Base-by-base conservation (phyloP, 108 stramenopile species). In the Seminavis robusta region DNA sequence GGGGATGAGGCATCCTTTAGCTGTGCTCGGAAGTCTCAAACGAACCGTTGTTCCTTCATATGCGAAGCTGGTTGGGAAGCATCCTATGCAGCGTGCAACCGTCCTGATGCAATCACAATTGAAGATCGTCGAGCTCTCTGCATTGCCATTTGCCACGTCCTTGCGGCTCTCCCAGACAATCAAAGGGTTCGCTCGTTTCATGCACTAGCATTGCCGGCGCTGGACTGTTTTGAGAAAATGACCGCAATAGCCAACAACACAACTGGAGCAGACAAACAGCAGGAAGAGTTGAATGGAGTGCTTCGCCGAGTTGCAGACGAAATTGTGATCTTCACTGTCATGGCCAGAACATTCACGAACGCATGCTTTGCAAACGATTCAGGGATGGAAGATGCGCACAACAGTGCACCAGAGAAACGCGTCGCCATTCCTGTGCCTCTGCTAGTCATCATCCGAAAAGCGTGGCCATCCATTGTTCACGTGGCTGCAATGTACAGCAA, bases 91-190 rank as follows among this genome's bases (percentile, higher is more conserved):
- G 67, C 77, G 9, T 68, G 65, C 50, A 65, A 74, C 46, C 46
- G 71, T 26, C 36, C 40, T 2, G 63, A 60, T 20, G 32, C 61
- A 21, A 47, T 84, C 15, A 47, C 40, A 6, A 55, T 76, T 1
- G 77, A 80, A 61, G 79, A 77, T 49, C 59, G 83, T 33, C 61
- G 73, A 54, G 43, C 41, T 4, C 42, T 80, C 7, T 74, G 77
- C 38, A 65, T 33, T 21, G 83, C 79, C 15, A 66, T 84, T 23
- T 76, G 76, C 51, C 46, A 59, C 37, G 79, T 84, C 3, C 42
- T 84, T 44, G 66, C 63, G 11, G 48, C 74, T 13, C 43, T 76
- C 17, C 77, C 79, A 37, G 44, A 49, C 21, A 70, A 55, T 47
- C 73, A 72, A 49, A 63, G 62, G 47, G 24, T 21, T 10, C 33